A percentile compares a stretch with the other conserved stretches of the same genome.
Conservation (phyloP, 257 asterid genomes). For the Solanum chaucha region DNA sequence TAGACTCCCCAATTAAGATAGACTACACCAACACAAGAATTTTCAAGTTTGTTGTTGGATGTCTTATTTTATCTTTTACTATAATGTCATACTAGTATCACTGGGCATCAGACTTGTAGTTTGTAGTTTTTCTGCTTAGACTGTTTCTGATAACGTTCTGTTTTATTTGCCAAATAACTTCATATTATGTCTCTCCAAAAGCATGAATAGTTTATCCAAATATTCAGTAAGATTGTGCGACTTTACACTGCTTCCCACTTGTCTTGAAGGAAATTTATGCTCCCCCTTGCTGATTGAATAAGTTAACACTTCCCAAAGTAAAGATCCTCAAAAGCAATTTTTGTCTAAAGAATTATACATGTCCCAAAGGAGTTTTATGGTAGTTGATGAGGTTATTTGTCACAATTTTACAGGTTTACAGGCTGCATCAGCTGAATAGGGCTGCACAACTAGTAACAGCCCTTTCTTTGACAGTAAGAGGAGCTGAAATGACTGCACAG, state of each 20-base stretch:
- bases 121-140: not conserved
- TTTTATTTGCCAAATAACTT: not conserved
- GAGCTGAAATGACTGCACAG: constrained; percentile 92
- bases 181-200: not conserved
- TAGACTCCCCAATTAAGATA: not conserved
- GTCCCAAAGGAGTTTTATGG: not conserved
- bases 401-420: constrained; percentile 45
- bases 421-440: constrained; percentile 93
- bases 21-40: not conserved
- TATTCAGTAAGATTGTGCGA: not conserved
- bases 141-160: not conserved
- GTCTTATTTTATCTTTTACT: not conserved
- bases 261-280: not conserved
- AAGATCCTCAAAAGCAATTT: not conserved
- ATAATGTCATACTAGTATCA: not conserved
- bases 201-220: not conserved
- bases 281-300: not conserved
- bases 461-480: constrained; percentile 79
- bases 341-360: not conserved
- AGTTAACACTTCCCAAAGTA: not conserved
- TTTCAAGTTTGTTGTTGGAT: not conserved
- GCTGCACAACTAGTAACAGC: constrained; percentile 95
- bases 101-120: not conserved
- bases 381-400: not conserved
- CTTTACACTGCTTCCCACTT: not conserved